Evolutionary conservation across 140 eudicot genomes (phyloP).

Genomic region (Bidens hawaiensis): DNA sequence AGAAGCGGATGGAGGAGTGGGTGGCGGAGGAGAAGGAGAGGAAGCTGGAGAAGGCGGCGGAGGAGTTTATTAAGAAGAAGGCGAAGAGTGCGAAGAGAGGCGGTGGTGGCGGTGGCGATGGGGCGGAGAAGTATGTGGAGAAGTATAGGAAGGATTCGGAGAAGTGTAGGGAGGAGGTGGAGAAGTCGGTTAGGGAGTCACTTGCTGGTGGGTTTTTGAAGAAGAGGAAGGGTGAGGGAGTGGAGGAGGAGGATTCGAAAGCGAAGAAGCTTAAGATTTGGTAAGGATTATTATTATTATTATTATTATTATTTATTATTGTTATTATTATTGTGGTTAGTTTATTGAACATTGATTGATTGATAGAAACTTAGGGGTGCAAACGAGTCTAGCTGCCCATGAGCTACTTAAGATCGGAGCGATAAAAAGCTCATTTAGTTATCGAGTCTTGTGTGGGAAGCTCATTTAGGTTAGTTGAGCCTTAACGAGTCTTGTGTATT

Average conservation of each 20-base stretch:
- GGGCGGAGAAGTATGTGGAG: slow-evolving; percentile 71
- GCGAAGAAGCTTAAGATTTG: slow-evolving; percentile 72
- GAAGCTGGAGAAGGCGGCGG: slow-evolving; percentile 83
- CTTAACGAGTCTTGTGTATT: no score
- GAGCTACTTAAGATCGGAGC: no score
- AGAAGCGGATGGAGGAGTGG: slow-evolving; percentile 98
- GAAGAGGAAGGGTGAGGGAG: slow-evolving; percentile 34
- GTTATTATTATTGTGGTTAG: neutral
- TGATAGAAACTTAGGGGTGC: no score
- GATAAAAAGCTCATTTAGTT: no score
- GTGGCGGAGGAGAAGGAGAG: slow-evolving; percentile 75
- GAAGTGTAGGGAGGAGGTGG: slow-evolving; percentile 83
- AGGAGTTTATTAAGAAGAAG: slow-evolving; percentile 74
- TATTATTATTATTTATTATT: neutral
- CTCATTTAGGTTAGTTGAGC: no score
- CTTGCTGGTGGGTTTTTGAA: slow-evolving; percentile 37
- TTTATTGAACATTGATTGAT: neutral
- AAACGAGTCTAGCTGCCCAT: no score
- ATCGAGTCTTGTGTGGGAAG: no score
- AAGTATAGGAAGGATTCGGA: slow-evolving; percentile 88
- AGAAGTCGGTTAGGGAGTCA: slow-evolving; percentile 78
- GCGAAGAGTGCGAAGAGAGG: slow-evolving; percentile 46
- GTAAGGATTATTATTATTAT: slow-evolving; percentile 28
- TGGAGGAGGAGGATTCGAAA: slow-evolving; percentile 24
- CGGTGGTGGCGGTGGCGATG: slow-evolving; percentile 66